Evolutionary conservation across 768 basidiomycete genomes (phyloP).

Genomic region (Leccinum sublutescens): DNA sequence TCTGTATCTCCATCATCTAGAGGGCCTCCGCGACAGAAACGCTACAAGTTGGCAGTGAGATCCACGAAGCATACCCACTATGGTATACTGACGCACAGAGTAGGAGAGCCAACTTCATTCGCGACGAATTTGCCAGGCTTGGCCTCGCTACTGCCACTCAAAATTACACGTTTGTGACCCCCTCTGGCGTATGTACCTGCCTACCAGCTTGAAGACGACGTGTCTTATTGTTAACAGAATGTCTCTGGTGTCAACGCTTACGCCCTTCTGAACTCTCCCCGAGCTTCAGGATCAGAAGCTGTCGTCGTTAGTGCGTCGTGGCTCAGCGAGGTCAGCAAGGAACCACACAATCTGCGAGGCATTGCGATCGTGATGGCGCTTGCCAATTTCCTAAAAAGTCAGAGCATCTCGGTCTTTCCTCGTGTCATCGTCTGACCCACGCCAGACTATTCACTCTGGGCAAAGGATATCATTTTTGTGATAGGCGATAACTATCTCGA

Average conservation of each 20-base stretch:
- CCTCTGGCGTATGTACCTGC: constrained; percentile 42
- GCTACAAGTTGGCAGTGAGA: constrained; percentile 71
- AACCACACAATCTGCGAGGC: constrained; percentile 77
- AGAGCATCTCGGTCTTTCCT: constrained; percentile 15
- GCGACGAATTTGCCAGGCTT: constrained; percentile 64
- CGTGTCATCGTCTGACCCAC: constrained; percentile 3
- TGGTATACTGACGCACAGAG: neutral
- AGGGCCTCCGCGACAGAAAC: constrained; percentile 59
- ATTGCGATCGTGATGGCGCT: constrained; percentile 81
- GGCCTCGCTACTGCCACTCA: constrained; percentile 74
- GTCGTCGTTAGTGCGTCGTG: constrained; percentile 92
- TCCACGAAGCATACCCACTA: constrained; percentile 2
- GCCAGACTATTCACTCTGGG: constrained; percentile 86
- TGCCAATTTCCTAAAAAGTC: constrained; percentile 83
- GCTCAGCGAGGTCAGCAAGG: constrained; percentile 62
- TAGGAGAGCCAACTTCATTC: constrained; percentile 67
- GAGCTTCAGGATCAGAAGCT: constrained; percentile 91
- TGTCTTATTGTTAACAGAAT: constrained; percentile 36
- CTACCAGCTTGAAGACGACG: neutral
- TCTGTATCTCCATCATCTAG: constrained; percentile 68
- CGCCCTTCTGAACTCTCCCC: constrained; percentile 76
- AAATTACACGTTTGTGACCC: constrained; percentile 56
- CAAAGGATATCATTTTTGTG: constrained; percentile 90
- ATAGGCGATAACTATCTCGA: constrained; percentile 86
- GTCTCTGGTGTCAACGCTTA: constrained; percentile 77